Percentiles rank a stretch among this genome's conserved stretches.
Conservation (phyloP, 1,284 basidiomycete genomes). For the Ganoderma sinense region DNA sequence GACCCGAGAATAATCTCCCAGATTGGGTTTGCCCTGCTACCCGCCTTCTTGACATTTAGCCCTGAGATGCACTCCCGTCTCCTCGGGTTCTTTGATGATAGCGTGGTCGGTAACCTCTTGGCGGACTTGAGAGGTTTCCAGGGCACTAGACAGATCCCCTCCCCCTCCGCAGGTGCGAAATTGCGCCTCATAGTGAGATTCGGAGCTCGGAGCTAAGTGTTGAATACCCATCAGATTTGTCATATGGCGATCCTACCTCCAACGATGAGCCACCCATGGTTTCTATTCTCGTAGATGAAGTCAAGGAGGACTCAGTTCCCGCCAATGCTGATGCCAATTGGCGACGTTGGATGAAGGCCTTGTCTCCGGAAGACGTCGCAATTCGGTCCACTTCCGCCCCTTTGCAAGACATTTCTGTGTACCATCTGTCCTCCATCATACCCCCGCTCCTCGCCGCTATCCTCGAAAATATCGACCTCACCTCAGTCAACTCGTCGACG, state of each 20-base stretch:
- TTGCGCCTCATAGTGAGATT: constrained; percentile 9
- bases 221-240: constrained; percentile 25
- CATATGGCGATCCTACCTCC: constrained; percentile 27
- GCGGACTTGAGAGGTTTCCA: constrained; percentile 52
- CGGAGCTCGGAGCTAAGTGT: constrained; percentile 15
- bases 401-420: constrained; percentile 59
- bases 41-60: constrained; percentile 72
- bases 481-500: constrained; percentile 42
- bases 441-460: constrained; percentile 66
- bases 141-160: constrained; percentile 35
- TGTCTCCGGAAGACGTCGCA: constrained; percentile 31
- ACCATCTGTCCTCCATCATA: constrained; percentile 66
- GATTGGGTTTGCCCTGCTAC: constrained; percentile 69
- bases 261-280: constrained; percentile 48
- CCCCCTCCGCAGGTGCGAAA: constrained; percentile 30
- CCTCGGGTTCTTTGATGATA: constrained; percentile 68
- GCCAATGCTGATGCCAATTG: constrained; percentile 34
- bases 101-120: constrained; percentile 58
- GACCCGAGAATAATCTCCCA: constrained; percentile 61
- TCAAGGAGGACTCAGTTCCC: constrained; percentile 44
- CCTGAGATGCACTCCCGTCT: constrained; percentile 64
- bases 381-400: constrained; percentile 64
- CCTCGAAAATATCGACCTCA: constrained; percentile 60
- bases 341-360: constrained; percentile 41
- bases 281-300: constrained; percentile 68